These are phyloP conservation scores for Acanthochlamys bracteata DNA, from an alignment of 106 monocot species.

Conservation along the genomic window DNA sequence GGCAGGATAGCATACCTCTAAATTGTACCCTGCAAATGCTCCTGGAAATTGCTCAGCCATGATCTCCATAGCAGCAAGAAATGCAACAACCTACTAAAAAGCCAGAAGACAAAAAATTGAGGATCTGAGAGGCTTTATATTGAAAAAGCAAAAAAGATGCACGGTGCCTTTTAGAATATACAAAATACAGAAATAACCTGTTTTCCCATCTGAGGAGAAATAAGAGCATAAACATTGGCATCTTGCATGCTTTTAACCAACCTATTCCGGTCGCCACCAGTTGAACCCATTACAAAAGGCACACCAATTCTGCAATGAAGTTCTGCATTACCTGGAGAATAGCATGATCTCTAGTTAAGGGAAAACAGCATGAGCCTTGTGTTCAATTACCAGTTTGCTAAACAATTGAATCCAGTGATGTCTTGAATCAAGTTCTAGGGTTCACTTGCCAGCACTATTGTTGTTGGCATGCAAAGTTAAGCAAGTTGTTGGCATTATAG, in stretches of 20 bases:
- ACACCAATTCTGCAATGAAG: conserved; percentile 87
- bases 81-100: conserved; percentile 78
- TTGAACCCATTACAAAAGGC: conserved; percentile 95
- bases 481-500: background rate
- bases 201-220: conserved; percentile 97
- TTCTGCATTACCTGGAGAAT: conserved; percentile 56
- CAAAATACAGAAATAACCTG: conserved; percentile 33
- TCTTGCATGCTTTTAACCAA: conserved; percentile 63
- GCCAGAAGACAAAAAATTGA: background rate
- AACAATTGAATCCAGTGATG: background rate
- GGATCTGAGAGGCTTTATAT: background rate
- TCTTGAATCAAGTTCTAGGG: no score
- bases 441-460: no score
- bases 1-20: conserved; percentile 34
- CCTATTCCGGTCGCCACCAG: conserved; percentile 64
- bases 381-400: background rate
- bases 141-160: background rate
- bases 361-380: background rate
- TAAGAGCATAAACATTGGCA: conserved; percentile 77
- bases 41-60: conserved; percentile 97
- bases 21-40: conserved; percentile 64
- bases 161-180: background rate
- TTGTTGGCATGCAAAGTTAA: no score
- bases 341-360: background rate
- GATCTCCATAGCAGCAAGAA: conserved; percentile 91